phyloP scores from a whole-genome alignment of 106 monocot genomes.

The Apostasia shenzhenica region DNA sequence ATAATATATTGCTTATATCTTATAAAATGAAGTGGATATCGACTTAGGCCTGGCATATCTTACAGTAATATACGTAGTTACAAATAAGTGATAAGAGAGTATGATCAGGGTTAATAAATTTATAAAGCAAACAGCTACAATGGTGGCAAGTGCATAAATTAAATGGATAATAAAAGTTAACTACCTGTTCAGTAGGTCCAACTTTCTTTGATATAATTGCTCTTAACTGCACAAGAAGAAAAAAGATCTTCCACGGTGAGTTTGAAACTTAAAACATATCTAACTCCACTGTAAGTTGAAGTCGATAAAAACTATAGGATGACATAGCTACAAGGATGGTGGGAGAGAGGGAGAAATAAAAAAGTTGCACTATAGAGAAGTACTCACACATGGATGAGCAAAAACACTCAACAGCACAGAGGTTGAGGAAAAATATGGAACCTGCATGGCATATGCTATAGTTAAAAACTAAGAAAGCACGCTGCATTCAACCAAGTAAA shows the following conservation, averaged over 20 bases:
- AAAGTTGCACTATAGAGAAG: not conserved
- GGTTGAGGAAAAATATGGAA: conserved; percentile 59
- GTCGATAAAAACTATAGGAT: too few species aligned
- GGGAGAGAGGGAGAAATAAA: not conserved
- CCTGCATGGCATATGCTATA: conserved; percentile 38
- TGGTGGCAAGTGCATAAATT: not conserved
- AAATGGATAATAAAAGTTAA: not conserved
- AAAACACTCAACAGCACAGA: conserved; percentile 53
- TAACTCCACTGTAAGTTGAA: too few species aligned
- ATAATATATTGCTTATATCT: too few species aligned
- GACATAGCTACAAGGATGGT: too few species aligned
- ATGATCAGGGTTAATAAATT: too few species aligned
- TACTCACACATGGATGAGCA: conserved; percentile 75
- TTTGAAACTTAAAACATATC: too few species aligned
- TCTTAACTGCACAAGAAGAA: conserved; percentile 49
- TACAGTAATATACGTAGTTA: too few species aligned
- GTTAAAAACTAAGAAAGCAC: not conserved
- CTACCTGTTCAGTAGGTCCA: conserved; percentile 72
- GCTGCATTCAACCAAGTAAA: too few species aligned
- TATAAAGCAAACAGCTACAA: too few species aligned
- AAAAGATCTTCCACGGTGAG: not conserved
- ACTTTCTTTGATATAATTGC: conserved; percentile 73
- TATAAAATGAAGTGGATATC: too few species aligned
- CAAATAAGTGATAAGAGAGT: too few species aligned
- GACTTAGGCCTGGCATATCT: too few species aligned